Evolutionary conservation across 768 basidiomycete genomes (phyloP), one percentile per base, ranked within the genome.

Genomic region (Lactarius pseudohatsudake): DNA sequence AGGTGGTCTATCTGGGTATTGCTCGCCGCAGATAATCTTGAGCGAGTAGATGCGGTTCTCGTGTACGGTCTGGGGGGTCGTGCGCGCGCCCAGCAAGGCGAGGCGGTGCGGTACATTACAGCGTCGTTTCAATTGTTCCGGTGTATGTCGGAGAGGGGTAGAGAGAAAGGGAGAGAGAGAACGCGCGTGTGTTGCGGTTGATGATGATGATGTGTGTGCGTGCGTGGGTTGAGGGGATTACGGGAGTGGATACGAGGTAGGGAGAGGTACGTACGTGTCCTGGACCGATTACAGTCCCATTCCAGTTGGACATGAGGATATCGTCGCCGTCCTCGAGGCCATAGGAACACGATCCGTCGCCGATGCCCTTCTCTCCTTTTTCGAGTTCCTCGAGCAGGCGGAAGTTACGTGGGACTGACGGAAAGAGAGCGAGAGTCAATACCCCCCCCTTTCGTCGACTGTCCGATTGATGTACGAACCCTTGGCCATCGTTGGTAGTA

Each of bases 331-430:
- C 94, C 79, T 94, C 93, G 66, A 99, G 81, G 47, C 97, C 97
- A 73, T 98, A 99, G 22, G 94, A 96, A 81, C 94, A 97, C 20
- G 92, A 94, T 63, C 96, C 96, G 80, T 98, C 96, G 69, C 96
- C 96, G 76, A 98, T 94, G 61, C 97, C 97, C 78, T 99, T 99
- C 84, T 99, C 97, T 74, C 97, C 97, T 79, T 98, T 98, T 78
- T 99, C 97, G 70, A 99, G 90, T 81, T 99, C 97, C 76, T 97
- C 97, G 45, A 99, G 86, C 26, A 98, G 87, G 59, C 92, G 86
- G 82, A 98, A 98, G 80, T 96, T 98, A 75, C 96, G 85, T 32
- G 96, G 96, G 69, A 99, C 96, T 98, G 74, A 2, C 6, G 10
- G 22, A n/a, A 2, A 22, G 5, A 45, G 43, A 54, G 54, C 26